Evolutionary conservation across 805 yeast genomes (phyloP), one percentile per base, ranked within the genome.

Genomic region (Wickerhamomyces xylosicus): DNA sequence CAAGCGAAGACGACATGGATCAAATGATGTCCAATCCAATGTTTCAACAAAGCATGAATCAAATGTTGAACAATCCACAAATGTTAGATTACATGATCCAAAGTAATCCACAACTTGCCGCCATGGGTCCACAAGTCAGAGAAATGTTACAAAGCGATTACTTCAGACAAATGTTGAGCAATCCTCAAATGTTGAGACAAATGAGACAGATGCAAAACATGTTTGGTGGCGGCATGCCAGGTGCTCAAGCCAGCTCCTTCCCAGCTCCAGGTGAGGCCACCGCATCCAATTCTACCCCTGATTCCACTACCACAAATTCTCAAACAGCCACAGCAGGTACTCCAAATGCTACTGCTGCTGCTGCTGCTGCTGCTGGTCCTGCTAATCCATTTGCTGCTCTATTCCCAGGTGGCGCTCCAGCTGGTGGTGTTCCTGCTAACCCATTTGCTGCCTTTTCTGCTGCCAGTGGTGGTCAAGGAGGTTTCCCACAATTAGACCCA

Each of bases 61-160:
- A 82, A 37, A 74, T 85, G 82, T 66, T 87, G 37, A 73, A 79
- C 34, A 84, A 89, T 61, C 96, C 97, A 2, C 89, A 83, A 58
- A 81, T 87, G 89, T 57, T 85, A 37, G 95, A 86, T 49, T 77
- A 67, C 56, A 59, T 89, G 68, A 85, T 87, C 52, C 74, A 77
- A 50, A 85, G 82, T 54, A 80, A 82, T 41, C 96, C 97, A 7
- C 87, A 81, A 54, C 67, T 87, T 53, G 75, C 90, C 44, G 73
- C 77, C 5, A 74, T 85, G 87, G 95, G 95, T 11, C 95, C 95
- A 7, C 85, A 82, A 56, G 89, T 84, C 18, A 74, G 96, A 53
- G 77, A 83, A 56, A 70, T 87, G 79, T 62, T 90, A 51, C 95
- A 83, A 59, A 77, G 81, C 55, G 95, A 90, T 14, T 71, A 76